Base-by-base conservation (phyloP, 2,329 filamentous ascomycete genomes). In the Diaporthe vaccinii region DNA sequence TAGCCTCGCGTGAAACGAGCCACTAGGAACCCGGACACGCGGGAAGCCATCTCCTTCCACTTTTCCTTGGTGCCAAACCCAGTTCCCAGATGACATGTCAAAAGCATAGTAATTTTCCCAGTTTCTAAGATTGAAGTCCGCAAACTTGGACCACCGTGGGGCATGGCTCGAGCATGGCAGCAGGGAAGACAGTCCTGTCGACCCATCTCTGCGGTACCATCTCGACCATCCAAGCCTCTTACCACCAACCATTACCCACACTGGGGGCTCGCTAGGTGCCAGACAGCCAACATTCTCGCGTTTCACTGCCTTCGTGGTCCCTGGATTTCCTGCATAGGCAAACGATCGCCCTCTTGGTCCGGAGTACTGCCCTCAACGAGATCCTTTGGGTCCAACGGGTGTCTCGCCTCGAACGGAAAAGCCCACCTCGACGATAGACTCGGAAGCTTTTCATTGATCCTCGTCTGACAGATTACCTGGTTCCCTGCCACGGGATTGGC, bases 151-250 rank as follows among this genome's bases (percentile, higher is more conserved):
- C 49, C 65, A 55, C 34, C 14, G 22, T 55, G 49, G 17, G 25
- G 62, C 44, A 53, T 68, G 59, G 59, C 59, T 28, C 34, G 22
- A n/a, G 62, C 44, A 53, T 68, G 59, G 59, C 59, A 68, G 46
- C 46, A 53, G 49, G 65, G 65, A 53, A 68, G 14, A 20, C 14
- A n/a, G 46, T 68, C 34, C 62, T 68, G 44, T 25, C 44, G 62
- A 39, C 62, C 62, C 46, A 51, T 68, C 62, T 39, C 28, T 7
- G 44, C 62, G 44, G 46, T 68, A 67, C 44, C 46, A 51, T 51
- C 62, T 49, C 39, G 62, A 53, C 53, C 22, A 25, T 36, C 46
- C 14, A 68, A 1, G 46, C n/a, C 22, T 68, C 46, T 36, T 31
- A 39, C 65, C 46, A 28, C 22, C 65, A 53, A 28, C 14, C n/a